phyloP scores from a whole-genome alignment of 257 asterid species.

The Plantago major region DNA sequence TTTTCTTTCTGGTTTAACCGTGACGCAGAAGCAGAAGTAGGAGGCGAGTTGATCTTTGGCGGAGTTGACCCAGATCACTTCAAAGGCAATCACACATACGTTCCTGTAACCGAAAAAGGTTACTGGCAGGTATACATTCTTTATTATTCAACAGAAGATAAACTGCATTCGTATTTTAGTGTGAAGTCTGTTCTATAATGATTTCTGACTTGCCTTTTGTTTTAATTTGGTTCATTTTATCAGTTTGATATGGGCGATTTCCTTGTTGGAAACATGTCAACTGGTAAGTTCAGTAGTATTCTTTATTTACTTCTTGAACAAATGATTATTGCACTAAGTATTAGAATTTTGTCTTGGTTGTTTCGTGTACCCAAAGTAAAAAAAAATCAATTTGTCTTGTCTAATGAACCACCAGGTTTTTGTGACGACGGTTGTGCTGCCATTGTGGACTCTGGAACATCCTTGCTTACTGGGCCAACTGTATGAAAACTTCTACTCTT shows the following conservation, averaged over 20 bases:
- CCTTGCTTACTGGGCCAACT: constrained; percentile 90
- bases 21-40: constrained; percentile 56
- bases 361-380: background rate
- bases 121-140: constrained; percentile 73
- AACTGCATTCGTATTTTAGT: constrained; percentile 3
- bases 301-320: background rate
- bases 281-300: constrained; percentile 46
- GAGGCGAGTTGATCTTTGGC: constrained; percentile 87
- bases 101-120: constrained; percentile 73
- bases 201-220: constrained; percentile 2
- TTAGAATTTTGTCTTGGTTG: background rate
- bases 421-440: constrained; percentile 89
- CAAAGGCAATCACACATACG: constrained; percentile 69
- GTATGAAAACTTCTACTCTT: constrained; percentile 34
- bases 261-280: constrained; percentile 65
- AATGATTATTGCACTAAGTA: no score
- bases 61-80: constrained; percentile 75
- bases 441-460: constrained; percentile 95
- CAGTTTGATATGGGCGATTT: constrained; percentile 80
- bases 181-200: background rate
- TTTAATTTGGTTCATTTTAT: background rate
- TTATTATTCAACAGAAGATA: background rate
- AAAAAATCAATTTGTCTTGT: background rate
- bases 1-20: constrained; percentile 92
- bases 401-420: constrained; percentile 42